Conservation (phyloP, 2,329 filamentous ascomycete species). For the Claviceps sp. region DNA sequence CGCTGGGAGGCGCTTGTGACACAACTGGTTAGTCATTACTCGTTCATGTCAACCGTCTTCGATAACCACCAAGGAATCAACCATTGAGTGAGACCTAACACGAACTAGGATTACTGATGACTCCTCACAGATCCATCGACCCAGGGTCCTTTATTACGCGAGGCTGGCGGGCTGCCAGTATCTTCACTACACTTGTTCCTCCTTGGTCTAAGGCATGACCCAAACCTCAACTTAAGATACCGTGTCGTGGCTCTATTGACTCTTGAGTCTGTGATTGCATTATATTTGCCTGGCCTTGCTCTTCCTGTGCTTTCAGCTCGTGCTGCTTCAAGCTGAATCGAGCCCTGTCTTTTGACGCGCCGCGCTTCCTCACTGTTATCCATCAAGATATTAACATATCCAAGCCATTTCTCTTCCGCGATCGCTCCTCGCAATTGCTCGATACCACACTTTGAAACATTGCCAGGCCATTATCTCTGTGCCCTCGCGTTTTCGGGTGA, state of each 20-base stretch:
- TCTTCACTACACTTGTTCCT: neutral
- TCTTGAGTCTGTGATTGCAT: neutral
- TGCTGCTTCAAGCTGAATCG: neutral
- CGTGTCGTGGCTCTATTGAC: neutral
- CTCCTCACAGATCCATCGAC: constrained; percentile 3
- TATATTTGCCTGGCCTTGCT: neutral
- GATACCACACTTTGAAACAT: neutral
- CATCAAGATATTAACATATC: neutral
- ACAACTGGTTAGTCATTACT: neutral
- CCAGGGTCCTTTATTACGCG: neutral
- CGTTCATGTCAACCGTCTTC: neutral
- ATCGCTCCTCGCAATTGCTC: neutral
- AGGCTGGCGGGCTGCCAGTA: neutral
- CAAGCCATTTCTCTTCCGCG: neutral
- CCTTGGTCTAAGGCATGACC: neutral
- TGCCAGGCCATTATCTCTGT: neutral
- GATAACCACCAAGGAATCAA: neutral
- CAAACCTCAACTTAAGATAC: neutral
- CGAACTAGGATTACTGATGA: constrained; percentile 4
- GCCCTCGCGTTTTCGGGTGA: neutral
- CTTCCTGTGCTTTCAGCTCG: neutral
- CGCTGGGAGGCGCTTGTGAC: neutral
- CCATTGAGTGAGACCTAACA: constrained; percentile 1
- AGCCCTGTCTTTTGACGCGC: neutral
- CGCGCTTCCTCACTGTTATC: neutral